These are phyloP conservation scores for Alternaria gaisen DNA, from an alignment of 2,329 filamentous ascomycete genomes.

Conservation along the genomic window DNA sequence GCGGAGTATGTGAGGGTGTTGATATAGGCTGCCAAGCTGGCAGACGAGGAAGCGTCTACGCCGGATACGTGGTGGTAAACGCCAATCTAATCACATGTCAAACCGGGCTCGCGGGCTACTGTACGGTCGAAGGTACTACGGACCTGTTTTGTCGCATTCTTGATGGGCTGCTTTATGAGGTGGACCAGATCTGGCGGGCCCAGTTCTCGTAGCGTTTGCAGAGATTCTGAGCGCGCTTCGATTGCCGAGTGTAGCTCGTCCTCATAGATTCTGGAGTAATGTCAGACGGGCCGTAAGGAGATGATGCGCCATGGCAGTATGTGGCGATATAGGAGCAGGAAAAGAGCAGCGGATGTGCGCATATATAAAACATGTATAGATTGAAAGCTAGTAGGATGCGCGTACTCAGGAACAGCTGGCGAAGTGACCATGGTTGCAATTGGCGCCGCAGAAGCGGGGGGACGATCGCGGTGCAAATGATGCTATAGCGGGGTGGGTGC, in stretches of 20 bases:
- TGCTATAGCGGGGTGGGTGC: conserved; percentile 21
- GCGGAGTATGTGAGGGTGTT: conserved; percentile 95
- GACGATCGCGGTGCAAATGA: conserved; percentile 9
- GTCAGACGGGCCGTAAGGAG: conserved; percentile 11
- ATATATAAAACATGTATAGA: conserved; percentile 6
- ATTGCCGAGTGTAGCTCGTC: conserved; percentile 91
- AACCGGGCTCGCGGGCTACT: conserved; percentile 13
- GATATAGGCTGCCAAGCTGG: conserved; percentile 96
- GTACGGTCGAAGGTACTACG: conserved; percentile 15
- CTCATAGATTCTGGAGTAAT: conserved; percentile 78
- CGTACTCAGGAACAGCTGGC: conserved; percentile 56
- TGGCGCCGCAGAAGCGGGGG: conserved; percentile 33
- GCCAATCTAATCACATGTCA: conserved; percentile 68
- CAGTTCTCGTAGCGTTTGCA: conserved; percentile 86
- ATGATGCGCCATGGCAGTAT: background rate
- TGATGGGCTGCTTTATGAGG: conserved; percentile 79
- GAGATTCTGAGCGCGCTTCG: conserved; percentile 88
- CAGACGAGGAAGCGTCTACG: conserved; percentile 95
- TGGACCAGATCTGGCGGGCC: conserved; percentile 96
- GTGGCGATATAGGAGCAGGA: background rate
- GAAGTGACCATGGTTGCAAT: conserved; percentile 53
- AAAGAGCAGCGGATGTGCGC: conserved; percentile 1
- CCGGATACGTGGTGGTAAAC: conserved; percentile 98
- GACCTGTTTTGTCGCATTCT: conserved; percentile 67
- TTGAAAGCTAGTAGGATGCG: conserved; percentile 25